These are phyloP conservation scores for Heliamphora pulchella DNA, from an alignment of 179 eudicot genomes.

Conservation along the genomic window DNA sequence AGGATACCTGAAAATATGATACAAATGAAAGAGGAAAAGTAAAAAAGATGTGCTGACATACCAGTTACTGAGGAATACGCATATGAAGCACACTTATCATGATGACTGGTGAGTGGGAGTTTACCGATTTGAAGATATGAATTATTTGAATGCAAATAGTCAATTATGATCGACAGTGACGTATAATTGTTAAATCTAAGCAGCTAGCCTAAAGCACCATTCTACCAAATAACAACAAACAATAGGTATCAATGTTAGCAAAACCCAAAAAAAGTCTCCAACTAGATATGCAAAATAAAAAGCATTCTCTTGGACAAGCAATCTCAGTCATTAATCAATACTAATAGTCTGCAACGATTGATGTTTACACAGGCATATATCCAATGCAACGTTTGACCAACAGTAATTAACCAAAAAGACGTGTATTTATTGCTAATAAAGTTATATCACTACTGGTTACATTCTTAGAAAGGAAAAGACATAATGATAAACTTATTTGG, in stretches of 20 bases:
- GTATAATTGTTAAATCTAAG: background rate
- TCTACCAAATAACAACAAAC: background rate
- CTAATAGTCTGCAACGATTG: background rate
- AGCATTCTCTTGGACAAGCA: background rate
- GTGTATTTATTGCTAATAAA: background rate
- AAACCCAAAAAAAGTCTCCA: background rate
- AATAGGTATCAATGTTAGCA: background rate
- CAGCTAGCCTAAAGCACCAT: background rate
- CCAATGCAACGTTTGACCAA: background rate
- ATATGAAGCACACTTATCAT: background rate
- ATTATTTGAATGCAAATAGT: background rate
- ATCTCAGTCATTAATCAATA: background rate
- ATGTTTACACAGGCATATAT: background rate
- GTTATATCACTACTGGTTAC: background rate
- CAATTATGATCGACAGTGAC: background rate
- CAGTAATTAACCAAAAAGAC: background rate
- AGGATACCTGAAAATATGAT: slow-evolving; percentile 42
- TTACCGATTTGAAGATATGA: background rate
- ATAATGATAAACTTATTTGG: background rate
- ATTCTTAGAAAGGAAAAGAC: background rate
- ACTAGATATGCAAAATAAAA: background rate
- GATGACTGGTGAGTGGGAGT: background rate
- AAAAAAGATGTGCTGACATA: background rate
- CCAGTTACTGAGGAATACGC: background rate
- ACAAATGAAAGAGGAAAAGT: background rate